phyloP scores from a whole-genome alignment of 148 eudicot genomes.

The Rhododendron mucronatum region DNA sequence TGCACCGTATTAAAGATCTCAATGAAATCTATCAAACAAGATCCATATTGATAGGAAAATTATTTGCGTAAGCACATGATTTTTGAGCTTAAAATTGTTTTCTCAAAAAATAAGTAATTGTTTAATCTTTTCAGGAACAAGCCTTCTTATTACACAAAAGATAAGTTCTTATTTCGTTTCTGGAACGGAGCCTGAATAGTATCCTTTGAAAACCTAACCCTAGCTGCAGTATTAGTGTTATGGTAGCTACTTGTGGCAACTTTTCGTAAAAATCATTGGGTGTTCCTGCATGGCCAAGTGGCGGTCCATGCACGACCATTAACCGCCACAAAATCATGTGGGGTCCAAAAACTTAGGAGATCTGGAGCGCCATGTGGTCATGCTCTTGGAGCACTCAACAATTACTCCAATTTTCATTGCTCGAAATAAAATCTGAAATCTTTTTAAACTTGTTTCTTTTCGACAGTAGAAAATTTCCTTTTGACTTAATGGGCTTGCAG shows the following conservation, averaged over 20 bases:
- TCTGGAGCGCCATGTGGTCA: background rate
- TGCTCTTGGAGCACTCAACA: background rate
- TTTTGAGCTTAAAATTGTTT: no score
- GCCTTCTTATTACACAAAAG: no score
- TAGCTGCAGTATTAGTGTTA: background rate
- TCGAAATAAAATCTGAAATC: background rate
- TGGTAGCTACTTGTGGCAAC: background rate
- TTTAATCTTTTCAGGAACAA: no score
- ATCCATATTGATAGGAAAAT: no score
- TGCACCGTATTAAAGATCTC: no score
- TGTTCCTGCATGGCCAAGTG: background rate
- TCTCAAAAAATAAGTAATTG: no score
- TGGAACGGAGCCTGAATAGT: no score
- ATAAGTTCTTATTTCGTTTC: no score
- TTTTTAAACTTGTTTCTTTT: background rate
- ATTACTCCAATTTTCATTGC: background rate
- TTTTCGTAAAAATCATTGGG: background rate
- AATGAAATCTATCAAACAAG: no score
- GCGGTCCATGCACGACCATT: background rate
- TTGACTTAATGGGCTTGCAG: constrained; percentile 4
- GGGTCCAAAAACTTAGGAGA: background rate
- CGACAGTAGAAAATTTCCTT: background rate
- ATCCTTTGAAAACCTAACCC: constrained; percentile 13
- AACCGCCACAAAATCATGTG: background rate
- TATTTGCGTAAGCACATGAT: no score